Evolutionary conservation across 1,139 yeast species (phyloP).

Genomic region (Entelexis sorbosivorans): DNA sequence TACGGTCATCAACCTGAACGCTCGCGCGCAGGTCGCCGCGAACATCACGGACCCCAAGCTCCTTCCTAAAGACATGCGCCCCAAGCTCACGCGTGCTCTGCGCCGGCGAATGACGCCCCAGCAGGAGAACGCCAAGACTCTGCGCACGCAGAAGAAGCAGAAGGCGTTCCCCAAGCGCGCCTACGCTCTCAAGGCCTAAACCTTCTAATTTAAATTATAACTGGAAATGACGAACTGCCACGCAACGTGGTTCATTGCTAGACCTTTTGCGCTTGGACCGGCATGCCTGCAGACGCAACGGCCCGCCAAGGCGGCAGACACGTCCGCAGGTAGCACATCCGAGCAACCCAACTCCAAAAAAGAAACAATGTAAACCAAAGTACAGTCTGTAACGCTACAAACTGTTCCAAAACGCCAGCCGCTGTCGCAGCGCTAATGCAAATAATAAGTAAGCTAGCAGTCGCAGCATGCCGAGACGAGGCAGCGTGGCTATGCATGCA

Average conservation of each 20-base stretch:
- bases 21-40: constrained; percentile 90
- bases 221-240: neutral
- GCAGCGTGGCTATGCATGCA: too few relatives aligned
- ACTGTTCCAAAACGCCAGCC: too few relatives aligned
- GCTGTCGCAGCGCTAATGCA: too few relatives aligned
- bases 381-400: too few relatives aligned
- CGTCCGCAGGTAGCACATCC: too few relatives aligned
- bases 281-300: too few relatives aligned
- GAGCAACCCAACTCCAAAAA: too few relatives aligned
- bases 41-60: constrained; percentile 90
- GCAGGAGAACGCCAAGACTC: constrained; percentile 75
- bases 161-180: constrained; percentile 97
- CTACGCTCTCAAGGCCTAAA: constrained; percentile 96
- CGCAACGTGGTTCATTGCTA: neutral
- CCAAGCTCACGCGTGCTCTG: constrained; percentile 99
- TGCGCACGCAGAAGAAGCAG: constrained; percentile 82
- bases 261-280: too few relatives aligned
- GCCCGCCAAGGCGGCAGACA: too few relatives aligned
- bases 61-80: constrained; percentile 98
- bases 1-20: constrained; percentile 93
- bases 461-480: too few relatives aligned
- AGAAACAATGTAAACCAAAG: too few relatives aligned
- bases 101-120: constrained; percentile 90
- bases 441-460: too few relatives aligned
- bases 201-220: constrained; percentile 13